phyloP scores from a whole-genome alignment of 352 stramenopile genomes.

The Globisporangium polare region DNA sequence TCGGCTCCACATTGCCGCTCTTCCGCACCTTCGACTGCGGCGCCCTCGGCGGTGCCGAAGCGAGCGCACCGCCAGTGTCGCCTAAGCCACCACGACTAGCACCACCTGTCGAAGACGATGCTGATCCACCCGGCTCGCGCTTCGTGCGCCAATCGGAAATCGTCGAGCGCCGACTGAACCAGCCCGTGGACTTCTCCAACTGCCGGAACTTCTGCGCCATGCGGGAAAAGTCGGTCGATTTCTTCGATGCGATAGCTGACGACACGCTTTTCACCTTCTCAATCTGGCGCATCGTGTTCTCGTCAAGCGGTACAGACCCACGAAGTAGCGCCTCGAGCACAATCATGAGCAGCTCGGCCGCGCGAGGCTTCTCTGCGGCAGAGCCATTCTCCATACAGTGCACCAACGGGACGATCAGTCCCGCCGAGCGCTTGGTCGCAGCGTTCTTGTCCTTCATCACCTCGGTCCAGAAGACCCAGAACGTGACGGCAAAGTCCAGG shows the following conservation, averaged over 20 bases:
- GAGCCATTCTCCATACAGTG: constrained; percentile 46
- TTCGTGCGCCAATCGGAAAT: constrained; percentile 16
- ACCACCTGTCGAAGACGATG: background rate
- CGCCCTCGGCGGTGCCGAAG: constrained; percentile 6
- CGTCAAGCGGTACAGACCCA: constrained; percentile 43
- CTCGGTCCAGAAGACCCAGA: constrained; percentile 69
- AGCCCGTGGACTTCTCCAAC: constrained; percentile 41
- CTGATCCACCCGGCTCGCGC: background rate
- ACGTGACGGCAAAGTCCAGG: constrained; percentile 67
- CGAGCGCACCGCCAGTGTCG: background rate
- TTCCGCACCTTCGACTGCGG: constrained; percentile 25
- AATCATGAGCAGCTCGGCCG: constrained; percentile 63
- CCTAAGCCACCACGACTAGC: background rate
- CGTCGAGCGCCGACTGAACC: constrained; percentile 44
- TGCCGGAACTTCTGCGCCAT: constrained; percentile 68
- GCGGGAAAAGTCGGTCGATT: constrained; percentile 61
- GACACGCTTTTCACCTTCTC: constrained; percentile 49
- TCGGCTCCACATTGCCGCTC: constrained; percentile 8
- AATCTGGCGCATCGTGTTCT: constrained; percentile 38
- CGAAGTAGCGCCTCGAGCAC: constrained; percentile 51
- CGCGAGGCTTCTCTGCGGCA: constrained; percentile 54
- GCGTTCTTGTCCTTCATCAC: constrained; percentile 46
- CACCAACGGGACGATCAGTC: constrained; percentile 48
- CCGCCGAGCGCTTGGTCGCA: constrained; percentile 49
- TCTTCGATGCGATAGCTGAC: constrained; percentile 52